These are phyloP conservation scores for Mastigamoeba balamuthi DNA, from an alignment of 78 protist genomes.

Conservation along the genomic window DNA sequence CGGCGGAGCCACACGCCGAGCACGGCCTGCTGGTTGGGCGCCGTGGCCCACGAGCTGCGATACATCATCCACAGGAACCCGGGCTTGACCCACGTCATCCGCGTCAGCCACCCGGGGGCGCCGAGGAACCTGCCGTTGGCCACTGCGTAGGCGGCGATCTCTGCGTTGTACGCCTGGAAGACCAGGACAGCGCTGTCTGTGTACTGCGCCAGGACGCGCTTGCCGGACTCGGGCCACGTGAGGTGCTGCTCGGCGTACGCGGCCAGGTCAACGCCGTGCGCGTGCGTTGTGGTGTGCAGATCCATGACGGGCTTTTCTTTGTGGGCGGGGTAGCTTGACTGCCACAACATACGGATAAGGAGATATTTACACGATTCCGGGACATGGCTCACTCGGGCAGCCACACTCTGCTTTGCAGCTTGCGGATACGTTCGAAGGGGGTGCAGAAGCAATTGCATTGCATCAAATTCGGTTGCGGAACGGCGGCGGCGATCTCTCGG, in stretches of 20 bases:
- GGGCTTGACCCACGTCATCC: conserved; percentile 57
- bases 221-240: conserved; percentile 8
- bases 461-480: too few species aligned
- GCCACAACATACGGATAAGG: too few species aligned
- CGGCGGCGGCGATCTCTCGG: too few species aligned
- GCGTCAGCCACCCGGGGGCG: not conserved
- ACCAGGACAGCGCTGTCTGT: conserved; percentile 10
- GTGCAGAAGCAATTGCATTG: too few species aligned
- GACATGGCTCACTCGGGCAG: too few species aligned
- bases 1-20: conserved; percentile 19
- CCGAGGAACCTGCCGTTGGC: conserved; percentile 9
- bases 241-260: not conserved
- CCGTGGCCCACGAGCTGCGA: conserved; percentile 20
- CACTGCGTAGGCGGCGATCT: conserved; percentile 31
- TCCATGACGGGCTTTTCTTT: too few species aligned
- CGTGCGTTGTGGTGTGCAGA: not conserved
- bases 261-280: not conserved
- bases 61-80: conserved; percentile 56
- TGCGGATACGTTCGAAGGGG: too few species aligned
- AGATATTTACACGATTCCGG: too few species aligned
- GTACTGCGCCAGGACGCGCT: conserved; percentile 10
- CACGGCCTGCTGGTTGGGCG: conserved; percentile 18
- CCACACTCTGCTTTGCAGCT: too few species aligned
- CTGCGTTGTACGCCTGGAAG: conserved; percentile 27
- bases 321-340: too few species aligned